phyloP scores from a whole-genome alignment of 108 stramenopile genomes.

The Nitzschia sp. region DNA sequence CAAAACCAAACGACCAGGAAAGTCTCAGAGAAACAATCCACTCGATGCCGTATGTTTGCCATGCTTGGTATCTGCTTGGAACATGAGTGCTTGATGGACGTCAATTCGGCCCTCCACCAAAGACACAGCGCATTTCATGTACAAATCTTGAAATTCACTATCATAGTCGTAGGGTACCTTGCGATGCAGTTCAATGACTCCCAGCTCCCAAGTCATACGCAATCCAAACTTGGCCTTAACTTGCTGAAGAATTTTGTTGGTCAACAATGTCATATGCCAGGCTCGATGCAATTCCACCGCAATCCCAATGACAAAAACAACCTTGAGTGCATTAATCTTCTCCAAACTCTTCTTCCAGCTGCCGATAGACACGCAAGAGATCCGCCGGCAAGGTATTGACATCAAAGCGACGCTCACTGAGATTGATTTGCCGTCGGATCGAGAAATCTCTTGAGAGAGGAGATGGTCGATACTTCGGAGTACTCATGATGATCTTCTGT shows the following conservation, averaged over 20 bases:
- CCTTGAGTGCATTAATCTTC: slow-evolving; percentile 45
- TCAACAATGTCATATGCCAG: slow-evolving; percentile 52
- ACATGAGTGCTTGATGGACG: slow-evolving; percentile 45
- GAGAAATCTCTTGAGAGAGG: background rate
- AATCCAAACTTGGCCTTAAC: slow-evolving; percentile 40
- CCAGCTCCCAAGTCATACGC: slow-evolving; percentile 54
- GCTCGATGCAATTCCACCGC: slow-evolving; percentile 53
- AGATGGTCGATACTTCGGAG: no score
- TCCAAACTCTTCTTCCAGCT: slow-evolving; percentile 32
- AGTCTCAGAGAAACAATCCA: slow-evolving; percentile 44
- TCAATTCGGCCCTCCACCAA: slow-evolving; percentile 41
- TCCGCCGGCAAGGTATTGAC: slow-evolving; percentile 39
- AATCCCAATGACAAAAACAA: slow-evolving; percentile 45
- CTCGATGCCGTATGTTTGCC: slow-evolving; percentile 40
- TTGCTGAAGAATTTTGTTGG: slow-evolving; percentile 39
- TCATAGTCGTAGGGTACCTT: slow-evolving; percentile 57
- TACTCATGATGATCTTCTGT: no score
- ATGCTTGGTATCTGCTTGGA: slow-evolving; percentile 40
- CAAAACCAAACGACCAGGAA: slow-evolving; percentile 44
- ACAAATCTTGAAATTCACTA: slow-evolving; percentile 50
- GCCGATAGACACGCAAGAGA: slow-evolving; percentile 33
- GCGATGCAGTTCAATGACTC: slow-evolving; percentile 50
- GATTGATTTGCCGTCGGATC: slow-evolving; percentile 21
- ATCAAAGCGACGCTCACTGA: slow-evolving; percentile 36
- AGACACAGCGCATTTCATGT: slow-evolving; percentile 42